Evolutionary conservation across 1,139 yeast species (phyloP), one percentile per base, ranked within the genome.

Genomic region (Diutina rugosa): DNA sequence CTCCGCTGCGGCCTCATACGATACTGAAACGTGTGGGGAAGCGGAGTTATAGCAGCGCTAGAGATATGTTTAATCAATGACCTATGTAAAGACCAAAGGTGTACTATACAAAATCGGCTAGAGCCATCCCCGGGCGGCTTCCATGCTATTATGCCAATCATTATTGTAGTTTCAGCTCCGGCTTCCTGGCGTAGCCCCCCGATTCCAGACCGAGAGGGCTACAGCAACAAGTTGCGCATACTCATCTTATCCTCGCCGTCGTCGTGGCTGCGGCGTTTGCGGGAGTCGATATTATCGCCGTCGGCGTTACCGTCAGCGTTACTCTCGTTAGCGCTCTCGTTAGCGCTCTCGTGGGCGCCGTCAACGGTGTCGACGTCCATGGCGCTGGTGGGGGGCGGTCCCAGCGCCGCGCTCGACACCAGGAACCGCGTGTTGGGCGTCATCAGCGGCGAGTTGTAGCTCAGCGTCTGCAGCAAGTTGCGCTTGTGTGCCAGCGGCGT

Each of bases 221-320:
- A 49, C 44, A 49, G 44, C 28, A 49, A 49, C 53, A 49, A 49
- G 53, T 49, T 49, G n/a, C 41, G 53, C 53, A 49, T 32, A 16
- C 53, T 49, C 53, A 49, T 49, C 29, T 49, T 49, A 7, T 49
- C 53, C 29, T 49, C 26, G 44, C 32, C 53, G 21, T 48, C 44
- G 21, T 47, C 38, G 16, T 47, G 21, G 35, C n/a, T 35, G 41
- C 41, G 41, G 41, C 41, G 41, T n/a, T 35, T 35, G 4, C 26
- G 26, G 4, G 26, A 21, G 26, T 21, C 26, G 26, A 21, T 49
- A 7, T 49, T 44, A 4, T 49, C 26, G 44, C 32, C 53, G 21
- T 48, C 44, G 21, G 28, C 38, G 16, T 47, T 10, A 18, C n/a
- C 5, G 41, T 21, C 41, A 16, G 41, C 16, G 41, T n/a, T 35